Conservation (phyloP, 306 rosid genomes). For the Lotus japonicus region DNA sequence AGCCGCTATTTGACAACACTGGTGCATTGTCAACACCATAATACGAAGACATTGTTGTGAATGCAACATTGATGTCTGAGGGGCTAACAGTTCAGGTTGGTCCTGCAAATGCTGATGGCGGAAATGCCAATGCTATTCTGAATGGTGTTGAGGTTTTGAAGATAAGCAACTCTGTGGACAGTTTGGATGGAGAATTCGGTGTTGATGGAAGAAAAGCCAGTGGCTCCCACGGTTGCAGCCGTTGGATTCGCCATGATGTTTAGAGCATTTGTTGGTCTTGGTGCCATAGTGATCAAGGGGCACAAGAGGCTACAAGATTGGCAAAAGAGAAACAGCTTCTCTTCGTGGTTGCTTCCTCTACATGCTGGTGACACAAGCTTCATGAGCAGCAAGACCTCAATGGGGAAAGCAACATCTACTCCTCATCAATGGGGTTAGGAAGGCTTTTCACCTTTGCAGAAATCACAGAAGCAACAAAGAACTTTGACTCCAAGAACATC, state of each 20-base stretch:
- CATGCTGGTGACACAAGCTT: slow-evolving; percentile 53
- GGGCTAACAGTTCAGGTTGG: slow-evolving; percentile 45
- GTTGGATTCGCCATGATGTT: slow-evolving; percentile 63
- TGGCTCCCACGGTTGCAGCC: slow-evolving; percentile 41
- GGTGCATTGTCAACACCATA: slow-evolving; percentile 35
- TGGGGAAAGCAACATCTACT: slow-evolving; percentile 41
- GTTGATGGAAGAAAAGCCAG: slow-evolving; percentile 29
- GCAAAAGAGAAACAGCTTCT: slow-evolving; percentile 60
- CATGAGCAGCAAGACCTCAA: slow-evolving; percentile 40
- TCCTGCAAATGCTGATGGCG: slow-evolving; percentile 11
- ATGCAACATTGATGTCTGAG: slow-evolving; percentile 40
- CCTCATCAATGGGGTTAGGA: slow-evolving; percentile 46
- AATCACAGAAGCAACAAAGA: slow-evolving; percentile 55
- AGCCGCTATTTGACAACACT: too few species aligned
- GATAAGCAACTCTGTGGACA: slow-evolving; percentile 45
- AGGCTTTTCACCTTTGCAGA: slow-evolving; percentile 43
- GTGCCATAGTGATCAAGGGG: slow-evolving; percentile 65
- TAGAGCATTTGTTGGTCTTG: slow-evolving; percentile 52
- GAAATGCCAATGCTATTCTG: slow-evolving; percentile 32
- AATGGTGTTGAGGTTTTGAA: slow-evolving; percentile 54
- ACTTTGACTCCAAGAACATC: slow-evolving; percentile 39
- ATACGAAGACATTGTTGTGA: slow-evolving; percentile 53
- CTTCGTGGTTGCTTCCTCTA: slow-evolving; percentile 58
- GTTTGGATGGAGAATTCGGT: slow-evolving; percentile 58
- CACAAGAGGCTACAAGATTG: slow-evolving; percentile 63